Evolutionary conservation across 805 yeast species (phyloP), one percentile per base, ranked within the genome.

Genomic region (Spathaspora boniae): DNA sequence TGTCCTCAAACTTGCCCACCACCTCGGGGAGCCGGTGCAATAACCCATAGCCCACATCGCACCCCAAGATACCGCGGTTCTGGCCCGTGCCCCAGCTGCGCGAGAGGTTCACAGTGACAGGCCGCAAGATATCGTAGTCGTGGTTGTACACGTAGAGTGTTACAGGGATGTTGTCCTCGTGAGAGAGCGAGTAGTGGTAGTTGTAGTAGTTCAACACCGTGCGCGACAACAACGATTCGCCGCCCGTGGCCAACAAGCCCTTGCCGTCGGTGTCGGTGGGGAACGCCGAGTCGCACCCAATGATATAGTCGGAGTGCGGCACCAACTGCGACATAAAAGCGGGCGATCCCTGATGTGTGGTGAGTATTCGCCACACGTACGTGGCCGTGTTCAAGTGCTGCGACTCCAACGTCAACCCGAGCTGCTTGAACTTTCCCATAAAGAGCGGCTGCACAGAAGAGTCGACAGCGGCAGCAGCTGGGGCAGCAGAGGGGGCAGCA

Each of bases 31-130:
- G 60, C 41, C 93, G 66, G 54, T 91, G 98, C 33, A 91, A 64
- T 34, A 84, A 70, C 0, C 98, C 98, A 50, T 88, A 89, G 0
- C 97, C 98, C 14, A 91, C 94, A 45, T 89, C 95, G 61, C 96
- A 88, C 2, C 98, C 98, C 24, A 91, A 62, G 24, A 87, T 66
- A 1, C 96, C 95, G 44, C 67, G 73, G 11, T 89, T 87, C 11
- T 54, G 60, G 7, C 64, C 70, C 9, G 47, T 45, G n/a, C 88
- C 86, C 87, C 93, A 85, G 12, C 64, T 57, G n/a, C 72, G 70
- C n/a, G 72, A 64, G 29, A 68, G 53, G 36, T 74, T 67, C n/a
- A 89, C 86, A 0, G 85, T 79, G 3, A 91, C 89, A 0, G 96
- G 95, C 47, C 98, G 73, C 26, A 87, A 80, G 9, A 83, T 72